Conservation (phyloP, 2,329 filamentous ascomycete species). For the Zymoseptoria ardabiliae region DNA sequence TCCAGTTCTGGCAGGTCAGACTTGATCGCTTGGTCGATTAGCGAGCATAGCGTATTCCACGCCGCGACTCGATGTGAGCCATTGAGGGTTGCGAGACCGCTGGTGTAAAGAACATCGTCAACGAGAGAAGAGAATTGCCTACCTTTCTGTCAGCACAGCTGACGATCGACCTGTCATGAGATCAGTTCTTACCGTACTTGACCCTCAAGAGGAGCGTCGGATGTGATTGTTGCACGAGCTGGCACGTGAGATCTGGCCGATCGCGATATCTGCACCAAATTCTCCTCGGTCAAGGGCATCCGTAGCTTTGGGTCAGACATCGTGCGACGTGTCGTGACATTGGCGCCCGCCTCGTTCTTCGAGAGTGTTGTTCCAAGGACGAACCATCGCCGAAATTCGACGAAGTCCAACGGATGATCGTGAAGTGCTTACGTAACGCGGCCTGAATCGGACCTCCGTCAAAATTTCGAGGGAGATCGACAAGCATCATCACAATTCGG, state of each 20-base stretch:
- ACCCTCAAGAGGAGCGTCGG: slow-evolving; percentile 3
- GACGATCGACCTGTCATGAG: background rate
- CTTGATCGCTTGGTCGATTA: slow-evolving; percentile 35
- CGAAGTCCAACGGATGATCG: no score
- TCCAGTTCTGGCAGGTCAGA: slow-evolving; percentile 22
- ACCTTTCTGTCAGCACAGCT: slow-evolving; percentile 19
- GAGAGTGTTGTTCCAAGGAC: no score
- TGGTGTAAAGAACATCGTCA: slow-evolving; percentile 17
- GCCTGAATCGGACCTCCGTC: background rate
- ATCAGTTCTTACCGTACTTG: slow-evolving; percentile 18
- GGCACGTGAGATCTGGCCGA: slow-evolving; percentile 14
- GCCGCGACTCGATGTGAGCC: slow-evolving; percentile 39
- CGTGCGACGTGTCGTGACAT: background rate
- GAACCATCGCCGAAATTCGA: background rate
- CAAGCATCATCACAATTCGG: background rate
- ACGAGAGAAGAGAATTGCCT: slow-evolving; percentile 16
- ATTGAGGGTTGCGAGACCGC: slow-evolving; percentile 12
- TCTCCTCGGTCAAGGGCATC: slow-evolving; percentile 2
- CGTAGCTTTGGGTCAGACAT: background rate
- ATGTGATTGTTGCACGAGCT: background rate
- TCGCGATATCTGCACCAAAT: slow-evolving; percentile 12
- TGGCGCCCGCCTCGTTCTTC: no score
- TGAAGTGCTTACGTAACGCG: background rate
- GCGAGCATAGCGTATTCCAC: slow-evolving; percentile 40
- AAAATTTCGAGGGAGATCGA: background rate